These are phyloP conservation scores for Saprolegnia diclina DNA, from an alignment of 352 stramenopile genomes.

Conservation along the genomic window DNA sequence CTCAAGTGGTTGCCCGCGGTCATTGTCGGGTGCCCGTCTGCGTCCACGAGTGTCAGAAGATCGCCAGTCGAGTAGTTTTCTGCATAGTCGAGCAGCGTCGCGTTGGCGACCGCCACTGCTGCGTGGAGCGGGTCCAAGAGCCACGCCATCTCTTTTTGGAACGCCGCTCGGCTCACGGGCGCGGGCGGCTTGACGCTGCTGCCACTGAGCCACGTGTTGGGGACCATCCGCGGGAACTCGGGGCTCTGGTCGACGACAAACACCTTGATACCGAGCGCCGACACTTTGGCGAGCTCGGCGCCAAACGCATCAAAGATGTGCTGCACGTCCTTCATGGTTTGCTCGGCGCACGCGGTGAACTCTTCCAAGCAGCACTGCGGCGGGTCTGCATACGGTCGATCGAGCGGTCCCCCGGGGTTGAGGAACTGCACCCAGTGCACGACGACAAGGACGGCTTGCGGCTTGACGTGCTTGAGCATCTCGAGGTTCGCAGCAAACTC, in stretches of 20 bases:
- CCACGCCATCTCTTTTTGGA: neutral
- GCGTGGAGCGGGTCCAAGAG: neutral
- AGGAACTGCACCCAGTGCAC: conserved; percentile 20
- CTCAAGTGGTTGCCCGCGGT: conserved; percentile 10
- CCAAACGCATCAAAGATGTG: neutral
- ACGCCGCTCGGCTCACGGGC: neutral
- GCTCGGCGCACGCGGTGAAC: neutral
- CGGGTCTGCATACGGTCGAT: neutral
- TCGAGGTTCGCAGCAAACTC: neutral
- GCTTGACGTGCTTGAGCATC: conserved; percentile 10
- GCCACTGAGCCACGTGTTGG: neutral
- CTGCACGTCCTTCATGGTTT: conserved; percentile 7
- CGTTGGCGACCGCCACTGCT: conserved; percentile 1
- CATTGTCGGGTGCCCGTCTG: conserved; percentile 1
- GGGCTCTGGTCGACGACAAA: conserved; percentile 9
- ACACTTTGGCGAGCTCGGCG: neutral
- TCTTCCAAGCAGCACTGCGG: conserved; percentile 6
- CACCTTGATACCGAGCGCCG: neutral
- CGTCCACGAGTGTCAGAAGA: neutral
- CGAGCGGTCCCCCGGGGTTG: neutral
- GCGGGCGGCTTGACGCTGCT: neutral
- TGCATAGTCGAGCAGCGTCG: conserved; percentile 11
- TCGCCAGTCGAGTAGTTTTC: conserved; percentile 20
- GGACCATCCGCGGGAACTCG: neutral
- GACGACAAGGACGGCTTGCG: conserved; percentile 8